Evolutionary conservation across 192 early-diverging fungal species (phyloP).

Genomic region (Coemansia sp.): DNA sequence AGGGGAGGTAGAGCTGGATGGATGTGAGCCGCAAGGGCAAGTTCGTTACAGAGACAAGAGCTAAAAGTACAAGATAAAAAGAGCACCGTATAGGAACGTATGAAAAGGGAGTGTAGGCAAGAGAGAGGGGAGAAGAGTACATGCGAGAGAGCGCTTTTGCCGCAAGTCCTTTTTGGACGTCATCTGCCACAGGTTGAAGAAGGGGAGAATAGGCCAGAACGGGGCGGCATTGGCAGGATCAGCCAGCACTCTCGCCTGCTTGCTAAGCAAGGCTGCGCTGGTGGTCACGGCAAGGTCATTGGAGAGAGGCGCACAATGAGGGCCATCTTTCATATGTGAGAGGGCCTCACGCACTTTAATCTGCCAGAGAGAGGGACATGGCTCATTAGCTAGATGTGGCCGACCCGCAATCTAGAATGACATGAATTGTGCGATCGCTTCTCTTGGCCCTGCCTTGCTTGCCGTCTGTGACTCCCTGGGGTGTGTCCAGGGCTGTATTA

Average conservation of each 20-base stretch:
- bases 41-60: too few relatives aligned
- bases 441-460: not conserved
- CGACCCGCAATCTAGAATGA: not conserved
- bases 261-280: conserved; percentile 1
- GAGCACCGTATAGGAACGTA: not conserved
- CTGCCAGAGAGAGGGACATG: too few relatives aligned
- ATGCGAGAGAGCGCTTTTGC: not conserved
- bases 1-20: too few relatives aligned
- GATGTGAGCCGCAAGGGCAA: too few relatives aligned
- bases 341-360: too few relatives aligned
- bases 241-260: not conserved
- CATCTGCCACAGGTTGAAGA: too few relatives aligned
- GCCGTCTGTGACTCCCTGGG: not conserved
- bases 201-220: too few relatives aligned
- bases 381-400: too few relatives aligned
- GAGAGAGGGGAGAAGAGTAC: not conserved
- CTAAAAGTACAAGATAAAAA: not conserved
- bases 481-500: not conserved
- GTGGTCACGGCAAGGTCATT: not conserved
- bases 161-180: not conserved
- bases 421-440: not conserved
- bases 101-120: not conserved
- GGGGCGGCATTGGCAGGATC: not conserved
- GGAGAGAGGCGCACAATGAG: conserved; percentile 1
- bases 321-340: too few relatives aligned